Base-by-base conservation (phyloP, 164 flowering plant genomes). In the Aristolochia contorta region DNA sequence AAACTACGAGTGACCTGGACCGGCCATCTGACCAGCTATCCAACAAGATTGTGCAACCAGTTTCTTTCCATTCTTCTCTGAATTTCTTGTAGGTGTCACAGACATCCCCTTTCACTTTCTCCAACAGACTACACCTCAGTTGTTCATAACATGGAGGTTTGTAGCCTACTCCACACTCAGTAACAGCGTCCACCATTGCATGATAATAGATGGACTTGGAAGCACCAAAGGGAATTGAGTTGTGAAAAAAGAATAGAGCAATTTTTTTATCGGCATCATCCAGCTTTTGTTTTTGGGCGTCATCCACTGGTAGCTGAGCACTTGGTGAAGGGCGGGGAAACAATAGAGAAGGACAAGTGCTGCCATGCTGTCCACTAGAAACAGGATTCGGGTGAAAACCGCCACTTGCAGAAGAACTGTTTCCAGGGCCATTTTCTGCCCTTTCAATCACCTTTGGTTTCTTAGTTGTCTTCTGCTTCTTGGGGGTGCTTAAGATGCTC, bases 331-430 rank as follows among this genome's bases (percentile, higher is more conserved):
- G 80, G 18, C 37, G 77, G 20, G 80, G 81, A 68, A 75, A 66
- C 52, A 80, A 69, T 68, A 81, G 72, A 66, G 82, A 74, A 10
- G 83, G 91, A 43, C 75, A 75, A 1, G 78, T 73, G 72, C 91
- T 83, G 27, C 80, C 83, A 47, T 59, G 71, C 62, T 79, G 87
- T 48, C 82, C 87, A 75, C 82, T 81, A 47, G 83, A 81, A 54
- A 64, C 74, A 64, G 67, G 76, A 70, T 80, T 77, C 19, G 81
- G 82, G 63, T 68, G 84, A 57, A 71, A 53, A 22, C 78, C 81
- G 57, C 81, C 84, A 78, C 86, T 85, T 47, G 80, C 79, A 51
- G 88, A 85, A 66, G 87, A 85, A 67, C 87, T 85, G 64, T 77
- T 70, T 63, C 77, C 71, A 49, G 76, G 81, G 66, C 77, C 82